Percentiles rank a stretch among this genome's conserved stretches.
These are phyloP conservation scores for Psophocarpus tetragonolobus DNA, from an alignment of 306 rosid species.

Conservation along the genomic window DNA sequence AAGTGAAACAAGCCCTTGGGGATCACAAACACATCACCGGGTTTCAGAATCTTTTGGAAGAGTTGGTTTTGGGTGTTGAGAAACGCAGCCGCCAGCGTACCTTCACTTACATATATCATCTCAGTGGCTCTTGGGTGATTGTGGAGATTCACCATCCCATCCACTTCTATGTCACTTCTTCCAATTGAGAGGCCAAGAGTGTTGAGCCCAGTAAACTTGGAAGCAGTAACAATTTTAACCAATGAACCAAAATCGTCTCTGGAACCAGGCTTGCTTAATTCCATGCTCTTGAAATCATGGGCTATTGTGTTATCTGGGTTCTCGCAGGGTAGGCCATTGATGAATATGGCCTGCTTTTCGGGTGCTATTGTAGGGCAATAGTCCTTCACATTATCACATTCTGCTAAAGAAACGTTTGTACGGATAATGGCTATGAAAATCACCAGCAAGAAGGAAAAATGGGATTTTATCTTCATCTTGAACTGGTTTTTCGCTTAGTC, in stretches of 20 bases:
- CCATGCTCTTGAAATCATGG: constrained; percentile 61
- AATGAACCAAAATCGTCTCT: constrained; percentile 43
- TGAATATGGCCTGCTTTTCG: constrained; percentile 42
- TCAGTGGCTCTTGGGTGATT: constrained; percentile 79
- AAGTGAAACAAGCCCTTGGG: constrained; percentile 80
- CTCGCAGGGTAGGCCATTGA: constrained; percentile 82
- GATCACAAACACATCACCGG: constrained; percentile 71
- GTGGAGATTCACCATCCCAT: constrained; percentile 56
- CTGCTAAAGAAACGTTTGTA: constrained; percentile 41
- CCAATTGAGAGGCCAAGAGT: constrained; percentile 71
- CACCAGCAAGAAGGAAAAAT: constrained; percentile 24
- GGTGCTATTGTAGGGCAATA: constrained; percentile 56
- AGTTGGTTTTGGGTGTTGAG: constrained; percentile 55
- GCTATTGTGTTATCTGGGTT: constrained; percentile 41
- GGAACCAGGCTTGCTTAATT: constrained; percentile 47
- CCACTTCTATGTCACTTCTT: constrained; percentile 55
- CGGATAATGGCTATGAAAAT: constrained; percentile 29
- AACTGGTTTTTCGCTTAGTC: neutral
- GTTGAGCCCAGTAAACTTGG: constrained; percentile 68
- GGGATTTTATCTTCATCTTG: constrained; percentile 41
- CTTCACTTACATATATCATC: constrained; percentile 60
- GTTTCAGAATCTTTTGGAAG: constrained; percentile 42
- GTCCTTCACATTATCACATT: constrained; percentile 58
- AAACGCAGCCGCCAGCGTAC: constrained; percentile 54
- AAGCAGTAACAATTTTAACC: constrained; percentile 53